Evolutionary conservation across 352 stramenopile species (phyloP).

Genomic region (Globisporangium alternatum): DNA sequence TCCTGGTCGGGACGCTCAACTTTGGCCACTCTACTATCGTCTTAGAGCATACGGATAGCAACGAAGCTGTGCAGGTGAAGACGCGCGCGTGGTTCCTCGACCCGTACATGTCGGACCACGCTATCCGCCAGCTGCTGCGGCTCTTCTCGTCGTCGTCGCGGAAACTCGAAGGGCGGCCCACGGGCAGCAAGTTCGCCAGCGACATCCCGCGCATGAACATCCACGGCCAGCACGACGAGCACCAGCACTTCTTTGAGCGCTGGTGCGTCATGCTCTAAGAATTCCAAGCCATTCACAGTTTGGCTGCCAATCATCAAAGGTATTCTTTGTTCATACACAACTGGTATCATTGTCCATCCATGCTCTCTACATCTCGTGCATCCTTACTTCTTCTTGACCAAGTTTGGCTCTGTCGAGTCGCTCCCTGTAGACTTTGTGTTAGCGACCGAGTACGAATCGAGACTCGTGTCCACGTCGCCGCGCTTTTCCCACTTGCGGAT

Average conservation of each 20-base stretch:
- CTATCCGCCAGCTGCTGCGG: constrained; percentile 52
- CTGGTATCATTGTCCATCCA: neutral
- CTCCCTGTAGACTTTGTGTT: neutral
- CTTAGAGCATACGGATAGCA: constrained; percentile 10
- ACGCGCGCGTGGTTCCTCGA: constrained; percentile 63
- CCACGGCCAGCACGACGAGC: constrained; percentile 55
- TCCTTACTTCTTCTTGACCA: constrained; percentile 6
- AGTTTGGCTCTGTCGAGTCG: neutral
- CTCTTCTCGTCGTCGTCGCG: constrained; percentile 25
- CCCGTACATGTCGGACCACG: constrained; percentile 70
- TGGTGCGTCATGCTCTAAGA: constrained; percentile 69
- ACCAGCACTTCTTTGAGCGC: constrained; percentile 52
- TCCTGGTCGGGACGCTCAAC: constrained; percentile 59
- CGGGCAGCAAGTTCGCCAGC: constrained; percentile 40
- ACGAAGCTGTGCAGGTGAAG: constrained; percentile 18
- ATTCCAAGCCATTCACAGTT: neutral
- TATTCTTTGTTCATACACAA: too few species aligned
- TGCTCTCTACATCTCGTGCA: neutral
- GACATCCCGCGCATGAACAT: constrained; percentile 51
- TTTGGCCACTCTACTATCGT: constrained; percentile 40
- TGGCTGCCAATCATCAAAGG: neutral
- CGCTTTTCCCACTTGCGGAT: constrained; percentile 63
- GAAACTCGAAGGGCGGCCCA: constrained; percentile 47
- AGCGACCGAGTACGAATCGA: constrained; percentile 37
- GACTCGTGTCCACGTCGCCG: constrained; percentile 42